phyloP scores from a whole-genome alignment of 768 basidiomycete species.

The Naematelia aurantialba region DNA sequence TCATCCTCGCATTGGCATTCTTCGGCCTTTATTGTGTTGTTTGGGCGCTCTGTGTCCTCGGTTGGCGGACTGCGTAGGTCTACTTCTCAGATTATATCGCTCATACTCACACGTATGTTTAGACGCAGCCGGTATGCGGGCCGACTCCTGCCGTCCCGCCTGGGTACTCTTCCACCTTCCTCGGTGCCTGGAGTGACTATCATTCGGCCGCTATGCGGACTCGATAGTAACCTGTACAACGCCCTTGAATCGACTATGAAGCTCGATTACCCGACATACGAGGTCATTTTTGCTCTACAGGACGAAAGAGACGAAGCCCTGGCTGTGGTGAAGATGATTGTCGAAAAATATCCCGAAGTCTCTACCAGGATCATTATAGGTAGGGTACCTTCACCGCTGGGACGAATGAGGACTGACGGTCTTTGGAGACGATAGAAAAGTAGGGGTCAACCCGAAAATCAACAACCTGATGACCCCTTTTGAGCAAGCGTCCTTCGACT shows the following conservation, averaged over 20 bases:
- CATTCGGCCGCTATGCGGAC: constrained; percentile 85
- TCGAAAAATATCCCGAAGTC: constrained; percentile 72
- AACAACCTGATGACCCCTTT: constrained; percentile 91
- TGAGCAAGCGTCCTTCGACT: constrained; percentile 72
- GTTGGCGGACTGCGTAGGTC: constrained; percentile 67
- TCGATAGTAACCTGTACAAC: constrained; percentile 93
- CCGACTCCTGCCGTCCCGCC: constrained; percentile 60
- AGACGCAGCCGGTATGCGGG: constrained; percentile 74
- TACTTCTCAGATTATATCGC: background rate
- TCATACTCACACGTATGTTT: constrained; percentile 10
- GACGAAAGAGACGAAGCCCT: constrained; percentile 83
- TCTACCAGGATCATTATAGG: constrained; percentile 72
- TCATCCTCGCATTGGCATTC: constrained; percentile 38
- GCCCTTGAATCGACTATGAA: constrained; percentile 89
- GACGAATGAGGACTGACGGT: background rate
- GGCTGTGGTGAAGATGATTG: constrained; percentile 70
- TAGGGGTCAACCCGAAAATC: constrained; percentile 94
- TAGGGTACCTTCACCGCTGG: constrained; percentile 46
- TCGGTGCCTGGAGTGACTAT: constrained; percentile 83
- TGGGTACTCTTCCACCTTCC: constrained; percentile 54
- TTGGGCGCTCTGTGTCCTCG: constrained; percentile 66
- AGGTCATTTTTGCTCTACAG: constrained; percentile 88
- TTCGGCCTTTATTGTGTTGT: constrained; percentile 58
- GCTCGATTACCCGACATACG: constrained; percentile 87
- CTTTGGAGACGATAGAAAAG: constrained; percentile 66